Percentiles rank a stretch among this genome's conserved stretches.
Evolutionary conservation across 2,329 filamentous ascomycete species (phyloP).

Genomic region (Arachnomyces sp.): DNA sequence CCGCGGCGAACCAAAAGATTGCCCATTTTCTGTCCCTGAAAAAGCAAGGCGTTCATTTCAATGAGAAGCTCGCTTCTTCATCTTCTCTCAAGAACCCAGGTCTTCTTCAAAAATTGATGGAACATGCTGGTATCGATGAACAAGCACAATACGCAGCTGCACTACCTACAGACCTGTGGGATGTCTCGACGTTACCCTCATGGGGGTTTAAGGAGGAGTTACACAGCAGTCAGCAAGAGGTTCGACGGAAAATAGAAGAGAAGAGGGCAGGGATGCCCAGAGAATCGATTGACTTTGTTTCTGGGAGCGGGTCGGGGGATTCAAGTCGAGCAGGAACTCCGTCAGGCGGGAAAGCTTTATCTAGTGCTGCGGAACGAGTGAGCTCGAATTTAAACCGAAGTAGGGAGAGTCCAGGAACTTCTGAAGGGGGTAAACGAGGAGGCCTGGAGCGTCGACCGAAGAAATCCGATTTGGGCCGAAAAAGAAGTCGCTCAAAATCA

Average conservation of each 20-base stretch:
- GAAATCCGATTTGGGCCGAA: slow-evolving; percentile 1
- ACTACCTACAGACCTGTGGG: slow-evolving; percentile 34
- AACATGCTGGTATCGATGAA: slow-evolving; percentile 47
- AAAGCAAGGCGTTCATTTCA: slow-evolving; percentile 56
- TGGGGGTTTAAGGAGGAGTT: slow-evolving; percentile 43
- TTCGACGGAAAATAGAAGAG: slow-evolving; percentile 27
- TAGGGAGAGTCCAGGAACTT: slow-evolving; percentile 7
- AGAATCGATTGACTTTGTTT: slow-evolving; percentile 34
- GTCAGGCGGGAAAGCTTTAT: slow-evolving; percentile 8
- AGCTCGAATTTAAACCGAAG: slow-evolving; percentile 17
- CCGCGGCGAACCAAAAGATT: slow-evolving; percentile 47
- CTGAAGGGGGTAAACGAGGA: slow-evolving; percentile 8
- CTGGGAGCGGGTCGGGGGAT: slow-evolving; percentile 13
- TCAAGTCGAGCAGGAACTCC: slow-evolving; percentile 12
- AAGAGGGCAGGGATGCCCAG: slow-evolving; percentile 25
- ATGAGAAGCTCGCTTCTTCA: slow-evolving; percentile 50
- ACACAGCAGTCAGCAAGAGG: slow-evolving; percentile 32
- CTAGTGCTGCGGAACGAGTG: slow-evolving; percentile 18
- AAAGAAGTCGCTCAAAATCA: slow-evolving; percentile 11
- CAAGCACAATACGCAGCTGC: slow-evolving; percentile 48
- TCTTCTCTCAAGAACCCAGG: slow-evolving; percentile 52
- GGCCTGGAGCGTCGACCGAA: slow-evolving; percentile 5
- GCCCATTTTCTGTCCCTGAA: slow-evolving; percentile 54
- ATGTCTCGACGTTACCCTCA: slow-evolving; percentile 28
- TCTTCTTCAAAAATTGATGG: slow-evolving; percentile 48